Evolutionary conservation across 148 eudicot genomes (phyloP).

Genomic region (Vaccinium vitisidaea): DNA sequence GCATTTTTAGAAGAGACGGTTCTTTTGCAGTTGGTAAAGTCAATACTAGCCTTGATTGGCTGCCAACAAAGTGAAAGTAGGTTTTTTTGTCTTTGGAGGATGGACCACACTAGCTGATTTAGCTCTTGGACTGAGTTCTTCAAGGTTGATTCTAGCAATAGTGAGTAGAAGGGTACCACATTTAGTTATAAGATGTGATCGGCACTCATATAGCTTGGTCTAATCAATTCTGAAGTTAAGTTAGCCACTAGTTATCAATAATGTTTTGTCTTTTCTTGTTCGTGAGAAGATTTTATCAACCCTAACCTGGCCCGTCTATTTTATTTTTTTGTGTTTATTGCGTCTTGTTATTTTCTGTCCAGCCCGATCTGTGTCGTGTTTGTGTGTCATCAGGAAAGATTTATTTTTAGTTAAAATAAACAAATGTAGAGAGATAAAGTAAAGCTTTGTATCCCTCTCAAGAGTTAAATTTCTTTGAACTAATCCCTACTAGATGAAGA

Average conservation of each 20-base stretch:
- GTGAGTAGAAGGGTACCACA: background rate
- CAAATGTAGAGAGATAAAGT: no score
- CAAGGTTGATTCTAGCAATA: background rate
- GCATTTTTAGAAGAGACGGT: background rate
- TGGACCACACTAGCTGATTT: slow-evolving; percentile 14
- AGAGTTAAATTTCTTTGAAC: no score
- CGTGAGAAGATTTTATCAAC: no score
- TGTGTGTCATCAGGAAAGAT: no score
- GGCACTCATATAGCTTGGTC: background rate
- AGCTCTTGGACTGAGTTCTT: background rate
- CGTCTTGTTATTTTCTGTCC: no score
- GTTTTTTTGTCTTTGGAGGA: background rate
- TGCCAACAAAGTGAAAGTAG: background rate
- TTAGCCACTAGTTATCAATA: background rate
- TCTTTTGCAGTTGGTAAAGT: slow-evolving; percentile 29
- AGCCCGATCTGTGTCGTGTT: no score
- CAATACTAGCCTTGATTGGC: slow-evolving; percentile 25
- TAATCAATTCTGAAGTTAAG: background rate
- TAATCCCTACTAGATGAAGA: no score
- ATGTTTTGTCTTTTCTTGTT: no score
- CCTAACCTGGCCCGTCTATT: no score
- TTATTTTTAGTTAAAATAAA: no score
- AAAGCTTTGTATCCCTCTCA: no score
- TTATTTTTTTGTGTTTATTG: no score
- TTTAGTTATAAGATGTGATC: background rate